Evolutionary conservation across 352 stramenopile genomes (phyloP).

Genomic region (Saprolegnia parasitica): DNA sequence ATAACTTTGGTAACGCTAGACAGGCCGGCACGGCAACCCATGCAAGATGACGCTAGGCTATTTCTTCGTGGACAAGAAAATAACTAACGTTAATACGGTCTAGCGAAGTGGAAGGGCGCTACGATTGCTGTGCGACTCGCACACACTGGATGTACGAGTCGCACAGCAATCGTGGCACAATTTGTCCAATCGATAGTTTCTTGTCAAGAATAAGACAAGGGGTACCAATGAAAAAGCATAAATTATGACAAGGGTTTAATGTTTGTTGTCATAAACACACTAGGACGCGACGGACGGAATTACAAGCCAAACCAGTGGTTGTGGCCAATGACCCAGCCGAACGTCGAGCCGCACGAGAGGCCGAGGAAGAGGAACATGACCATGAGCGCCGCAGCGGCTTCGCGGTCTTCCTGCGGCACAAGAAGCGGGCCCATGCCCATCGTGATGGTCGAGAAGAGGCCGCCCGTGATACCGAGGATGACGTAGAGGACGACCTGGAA

Average conservation of each 20-base stretch:
- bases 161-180: too few relatives aligned
- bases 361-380: slow-evolving; percentile 56
- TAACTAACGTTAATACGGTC: too few relatives aligned
- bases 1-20: too few relatives aligned
- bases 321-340: slow-evolving; percentile 50
- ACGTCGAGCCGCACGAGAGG: slow-evolving; percentile 39
- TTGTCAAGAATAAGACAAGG: too few relatives aligned
- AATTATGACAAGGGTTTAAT: slow-evolving; percentile 4
- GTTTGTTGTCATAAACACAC: slow-evolving; percentile 5
- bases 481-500: slow-evolving; percentile 35
- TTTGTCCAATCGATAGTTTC: too few relatives aligned
- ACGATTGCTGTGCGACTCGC: too few relatives aligned
- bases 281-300: neutral
- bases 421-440: slow-evolving; percentile 52
- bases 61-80: too few relatives aligned
- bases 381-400: slow-evolving; percentile 54
- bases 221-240: neutral
- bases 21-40: too few relatives aligned
- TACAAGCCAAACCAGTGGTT: slow-evolving; percentile 36
- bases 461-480: slow-evolving; percentile 45
- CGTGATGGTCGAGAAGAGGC: slow-evolving; percentile 56
- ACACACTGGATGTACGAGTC: too few relatives aligned
- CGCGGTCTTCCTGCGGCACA: slow-evolving; percentile 49
- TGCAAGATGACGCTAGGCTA: too few relatives aligned
- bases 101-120: too few relatives aligned